Percentiles rank a stretch among this genome's conserved stretches.
Evolutionary conservation across 2,329 filamentous ascomycete genomes (phyloP).

Genomic region (Graphilbum sp.): DNA sequence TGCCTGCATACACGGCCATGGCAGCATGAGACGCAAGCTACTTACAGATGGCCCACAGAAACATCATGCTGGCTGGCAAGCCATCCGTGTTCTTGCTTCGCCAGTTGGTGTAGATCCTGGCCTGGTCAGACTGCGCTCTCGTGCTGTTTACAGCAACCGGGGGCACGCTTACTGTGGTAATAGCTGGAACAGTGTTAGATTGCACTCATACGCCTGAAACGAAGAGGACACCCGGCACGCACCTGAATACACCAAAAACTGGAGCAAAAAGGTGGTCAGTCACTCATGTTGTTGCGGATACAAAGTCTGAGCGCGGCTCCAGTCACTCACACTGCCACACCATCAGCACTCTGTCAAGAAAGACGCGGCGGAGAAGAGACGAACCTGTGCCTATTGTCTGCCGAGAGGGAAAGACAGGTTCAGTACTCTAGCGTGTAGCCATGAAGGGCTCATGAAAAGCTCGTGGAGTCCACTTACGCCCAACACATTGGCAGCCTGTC

Average conservation of each 20-base stretch:
- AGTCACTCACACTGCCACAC: not conserved
- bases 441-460: no score
- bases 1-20: not conserved
- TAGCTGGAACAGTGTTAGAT: not conserved
- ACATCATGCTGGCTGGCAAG: constrained; percentile 42
- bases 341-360: not conserved
- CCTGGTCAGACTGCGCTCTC: no score
- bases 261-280: constrained; percentile 3
- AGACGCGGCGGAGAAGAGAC: not conserved
- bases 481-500: constrained; percentile 20
- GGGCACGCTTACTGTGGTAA: not conserved
- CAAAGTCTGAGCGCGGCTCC: no score
- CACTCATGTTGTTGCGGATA: no score
- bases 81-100: constrained; percentile 43
- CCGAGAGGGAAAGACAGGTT: not conserved
- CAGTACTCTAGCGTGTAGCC: no score
- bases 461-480: constrained; percentile 20
- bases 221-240: not conserved
- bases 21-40: not conserved
- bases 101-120: constrained; percentile 44
- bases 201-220: not conserved
- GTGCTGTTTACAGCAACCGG: not conserved
- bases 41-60: constrained; percentile 43
- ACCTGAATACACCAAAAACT: constrained; percentile 25
- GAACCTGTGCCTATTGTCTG: constrained; percentile 18